phyloP scores from a whole-genome alignment of 768 basidiomycete genomes.

The Lentinula aciculospora region DNA sequence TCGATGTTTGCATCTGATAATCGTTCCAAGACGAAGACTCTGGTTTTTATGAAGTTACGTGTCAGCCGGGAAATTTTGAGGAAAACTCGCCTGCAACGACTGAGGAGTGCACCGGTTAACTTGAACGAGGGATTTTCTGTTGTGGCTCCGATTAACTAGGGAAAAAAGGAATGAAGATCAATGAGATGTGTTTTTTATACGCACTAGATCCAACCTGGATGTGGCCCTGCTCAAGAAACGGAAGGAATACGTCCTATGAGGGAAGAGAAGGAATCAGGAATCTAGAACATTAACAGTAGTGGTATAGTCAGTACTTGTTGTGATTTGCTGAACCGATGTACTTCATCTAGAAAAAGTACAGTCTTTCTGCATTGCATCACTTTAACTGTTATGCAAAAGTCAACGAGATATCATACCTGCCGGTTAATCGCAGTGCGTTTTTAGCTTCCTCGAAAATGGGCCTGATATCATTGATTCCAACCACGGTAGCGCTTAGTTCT shows the following conservation, averaged over 20 bases:
- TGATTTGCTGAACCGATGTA: constrained; percentile 72
- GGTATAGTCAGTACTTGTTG: constrained; percentile 44
- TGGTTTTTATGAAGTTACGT: constrained; percentile 24
- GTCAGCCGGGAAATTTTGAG: constrained; percentile 12
- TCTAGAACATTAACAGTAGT: background rate
- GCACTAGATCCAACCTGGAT: constrained; percentile 42
- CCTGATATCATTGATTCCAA: constrained; percentile 65
- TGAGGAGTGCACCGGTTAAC: constrained; percentile 63
- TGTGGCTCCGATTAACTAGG: constrained; percentile 80
- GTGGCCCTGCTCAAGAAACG: constrained; percentile 73
- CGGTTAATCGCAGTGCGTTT: constrained; percentile 54
- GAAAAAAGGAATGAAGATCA: no score
- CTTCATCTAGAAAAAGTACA: constrained; percentile 77
- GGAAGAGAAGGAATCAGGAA: background rate
- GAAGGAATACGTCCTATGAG: constrained; percentile 69
- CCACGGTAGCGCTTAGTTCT: constrained; percentile 72
- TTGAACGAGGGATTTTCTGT: constrained; percentile 91
- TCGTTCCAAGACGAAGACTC: constrained; percentile 70
- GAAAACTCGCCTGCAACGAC: constrained; percentile 62
- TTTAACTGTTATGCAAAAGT: constrained; percentile 6
- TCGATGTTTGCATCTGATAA: constrained; percentile 60
- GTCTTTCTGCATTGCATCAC: constrained; percentile 44
- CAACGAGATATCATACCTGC: constrained; percentile 35
- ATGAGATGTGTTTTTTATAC: background rate
- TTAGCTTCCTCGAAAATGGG: constrained; percentile 75